Percentiles rank a stretch among this genome's conserved stretches.
Conservation (phyloP, 192 early-diverging fungal genomes). For the Lobosporangium transversale region DNA sequence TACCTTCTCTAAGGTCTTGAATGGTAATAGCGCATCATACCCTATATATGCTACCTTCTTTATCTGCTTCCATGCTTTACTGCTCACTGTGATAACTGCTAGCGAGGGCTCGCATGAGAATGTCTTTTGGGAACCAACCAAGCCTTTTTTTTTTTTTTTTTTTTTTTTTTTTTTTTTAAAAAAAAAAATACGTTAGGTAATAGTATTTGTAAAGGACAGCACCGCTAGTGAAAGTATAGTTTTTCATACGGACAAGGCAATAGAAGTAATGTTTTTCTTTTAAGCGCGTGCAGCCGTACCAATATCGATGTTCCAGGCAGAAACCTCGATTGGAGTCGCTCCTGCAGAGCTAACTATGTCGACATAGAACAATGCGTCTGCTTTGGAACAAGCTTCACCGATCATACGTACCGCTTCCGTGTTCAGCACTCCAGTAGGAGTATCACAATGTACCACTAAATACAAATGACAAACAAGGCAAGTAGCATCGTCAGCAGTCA, state of each 20-base stretch:
- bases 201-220: too few relatives aligned
- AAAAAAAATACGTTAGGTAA: constrained; percentile 4
- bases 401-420: constrained; percentile 24
- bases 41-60: constrained; percentile 45
- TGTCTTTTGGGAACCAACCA: constrained; percentile 47
- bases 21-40: constrained; percentile 41
- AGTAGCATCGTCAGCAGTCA: not conserved
- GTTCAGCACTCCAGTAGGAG: constrained; percentile 42
- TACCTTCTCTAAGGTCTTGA: constrained; percentile 29
- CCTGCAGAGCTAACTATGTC: constrained; percentile 48
- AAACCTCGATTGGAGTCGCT: constrained; percentile 33
- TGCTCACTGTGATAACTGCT: constrained; percentile 29
- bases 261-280: too few relatives aligned
- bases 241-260: too few relatives aligned
- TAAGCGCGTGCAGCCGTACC: too few relatives aligned
- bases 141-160: not conserved
- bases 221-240: too few relatives aligned
- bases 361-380: constrained; percentile 37
- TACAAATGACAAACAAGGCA: not conserved
- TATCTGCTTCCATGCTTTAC: constrained; percentile 48
- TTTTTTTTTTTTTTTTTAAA: not conserved
- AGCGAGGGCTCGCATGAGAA: constrained; percentile 42
- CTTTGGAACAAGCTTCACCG: constrained; percentile 29
- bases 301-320: constrained; percentile 48
- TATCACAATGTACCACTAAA: constrained; percentile 52